Percentiles rank a stretch among this genome's conserved stretches.
Conservation (phyloP, 2,329 filamentous ascomycete species). For the Ophiosphaerella narmari region DNA sequence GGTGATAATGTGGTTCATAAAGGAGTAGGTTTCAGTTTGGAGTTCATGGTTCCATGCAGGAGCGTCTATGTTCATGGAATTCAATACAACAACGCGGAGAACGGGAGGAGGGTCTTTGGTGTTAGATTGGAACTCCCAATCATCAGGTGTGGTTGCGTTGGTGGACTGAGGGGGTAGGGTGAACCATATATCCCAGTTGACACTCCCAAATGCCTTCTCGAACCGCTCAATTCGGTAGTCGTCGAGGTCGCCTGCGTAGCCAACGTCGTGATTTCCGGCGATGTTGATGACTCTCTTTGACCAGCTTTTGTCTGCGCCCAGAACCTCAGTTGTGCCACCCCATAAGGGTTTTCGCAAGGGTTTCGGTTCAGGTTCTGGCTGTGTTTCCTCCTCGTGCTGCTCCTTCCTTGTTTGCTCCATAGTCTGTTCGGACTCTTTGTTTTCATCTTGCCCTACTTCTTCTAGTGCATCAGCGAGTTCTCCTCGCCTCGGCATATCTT, state of each 20-base stretch:
- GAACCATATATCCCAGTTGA: slow-evolving; percentile 88
- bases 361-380: slow-evolving; percentile 1
- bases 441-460: neutral
- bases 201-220: slow-evolving; percentile 80
- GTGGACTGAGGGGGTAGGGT: slow-evolving; percentile 30
- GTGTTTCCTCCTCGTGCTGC: neutral
- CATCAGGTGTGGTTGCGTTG: slow-evolving; percentile 2
- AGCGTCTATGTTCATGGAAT: slow-evolving; percentile 91
- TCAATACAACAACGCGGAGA: slow-evolving; percentile 82
- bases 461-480: neutral
- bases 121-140: neutral
- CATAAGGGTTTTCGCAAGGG: slow-evolving; percentile 20
- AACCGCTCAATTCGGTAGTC: slow-evolving; percentile 77
- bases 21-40: slow-evolving; percentile 77
- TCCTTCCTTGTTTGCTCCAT: slow-evolving; percentile 22
- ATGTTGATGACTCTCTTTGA: slow-evolving; percentile 81
- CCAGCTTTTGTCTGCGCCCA: slow-evolving; percentile 64
- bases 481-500: too few species aligned
- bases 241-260: slow-evolving; percentile 90
- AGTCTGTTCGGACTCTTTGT: slow-evolving; percentile 29
- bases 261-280: slow-evolving; percentile 94
- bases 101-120: slow-evolving; percentile 58
- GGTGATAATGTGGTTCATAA: slow-evolving; percentile 71
- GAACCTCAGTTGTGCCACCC: slow-evolving; percentile 41
- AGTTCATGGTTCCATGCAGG: slow-evolving; percentile 71